phyloP scores from a whole-genome alignment of 176 grass and related monocot genomes.

The Oropetium thomaeum region DNA sequence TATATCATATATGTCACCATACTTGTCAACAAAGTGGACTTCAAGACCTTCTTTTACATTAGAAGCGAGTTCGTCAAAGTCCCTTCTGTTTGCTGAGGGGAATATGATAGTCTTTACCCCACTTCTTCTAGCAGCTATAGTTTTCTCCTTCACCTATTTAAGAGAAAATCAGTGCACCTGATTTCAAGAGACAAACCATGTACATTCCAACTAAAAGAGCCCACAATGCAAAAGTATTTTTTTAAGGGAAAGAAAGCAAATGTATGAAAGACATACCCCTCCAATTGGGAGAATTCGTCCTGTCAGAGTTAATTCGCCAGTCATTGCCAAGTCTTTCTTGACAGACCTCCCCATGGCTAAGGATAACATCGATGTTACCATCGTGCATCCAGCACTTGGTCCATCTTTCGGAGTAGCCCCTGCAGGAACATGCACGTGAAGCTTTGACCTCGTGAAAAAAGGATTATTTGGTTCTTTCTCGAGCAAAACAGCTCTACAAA shows the following conservation, averaged over 20 bases:
- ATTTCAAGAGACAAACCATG: not conserved
- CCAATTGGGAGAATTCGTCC: slow-evolving; percentile 84
- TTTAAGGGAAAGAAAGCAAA: no score
- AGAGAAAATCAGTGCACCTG: not conserved
- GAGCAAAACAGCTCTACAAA: slow-evolving; percentile 71
- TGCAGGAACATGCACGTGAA: slow-evolving; percentile 90
- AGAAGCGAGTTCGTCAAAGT: slow-evolving; percentile 75
- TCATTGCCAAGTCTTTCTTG: slow-evolving; percentile 91
- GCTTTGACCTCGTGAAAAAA: slow-evolving; percentile 70
- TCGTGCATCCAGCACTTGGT: slow-evolving; percentile 88
- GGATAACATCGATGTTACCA: slow-evolving; percentile 94
- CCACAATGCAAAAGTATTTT: slow-evolving; percentile 9
- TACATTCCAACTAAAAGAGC: not conserved
- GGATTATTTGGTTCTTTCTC: slow-evolving; percentile 63
- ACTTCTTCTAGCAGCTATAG: slow-evolving; percentile 84
- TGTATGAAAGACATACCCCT: slow-evolving; percentile 45
- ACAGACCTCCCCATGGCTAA: slow-evolving; percentile 80
- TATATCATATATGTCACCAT: slow-evolving; percentile 58
- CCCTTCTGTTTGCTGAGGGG: slow-evolving; percentile 77
- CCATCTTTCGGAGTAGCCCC: slow-evolving; percentile 95
- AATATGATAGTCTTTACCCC: slow-evolving; percentile 84
- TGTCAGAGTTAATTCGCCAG: slow-evolving; percentile 86
- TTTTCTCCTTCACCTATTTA: slow-evolving; percentile 93
- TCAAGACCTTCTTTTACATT: slow-evolving; percentile 97
- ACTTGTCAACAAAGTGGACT: slow-evolving; percentile 84